Percentiles rank a stretch among this genome's conserved stretches.
Conservation (phyloP, 1,284 basidiomycete genomes). For the Hemileia vastatrix region DNA sequence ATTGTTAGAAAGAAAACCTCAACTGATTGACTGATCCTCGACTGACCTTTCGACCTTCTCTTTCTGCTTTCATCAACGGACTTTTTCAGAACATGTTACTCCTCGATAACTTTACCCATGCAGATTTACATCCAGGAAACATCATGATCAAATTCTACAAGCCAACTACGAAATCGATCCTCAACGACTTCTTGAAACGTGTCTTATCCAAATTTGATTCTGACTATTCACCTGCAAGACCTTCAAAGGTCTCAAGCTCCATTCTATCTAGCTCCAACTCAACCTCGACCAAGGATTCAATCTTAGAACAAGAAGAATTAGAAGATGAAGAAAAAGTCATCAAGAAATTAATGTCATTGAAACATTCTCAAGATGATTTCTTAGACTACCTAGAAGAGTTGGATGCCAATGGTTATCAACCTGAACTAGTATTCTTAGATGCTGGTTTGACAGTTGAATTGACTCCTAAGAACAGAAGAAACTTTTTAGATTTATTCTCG, state of each 20-base stretch:
- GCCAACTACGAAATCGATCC: conserved; percentile 53
- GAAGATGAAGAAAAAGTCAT: conserved; percentile 3
- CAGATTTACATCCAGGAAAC: conserved; percentile 88
- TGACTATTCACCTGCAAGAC: conserved; percentile 31
- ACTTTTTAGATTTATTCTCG: conserved; percentile 94
- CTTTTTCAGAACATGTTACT: conserved; percentile 79
- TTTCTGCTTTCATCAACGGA: conserved; percentile 16
- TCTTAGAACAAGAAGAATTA: conserved; percentile 3
- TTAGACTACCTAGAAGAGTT: conserved; percentile 58
- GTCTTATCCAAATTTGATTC: neutral
- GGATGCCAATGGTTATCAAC: conserved; percentile 66
- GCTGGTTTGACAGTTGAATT: conserved; percentile 87
- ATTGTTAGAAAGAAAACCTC: too few relatives aligned
- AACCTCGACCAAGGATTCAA: neutral
- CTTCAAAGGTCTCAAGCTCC: neutral
- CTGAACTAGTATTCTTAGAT: conserved; percentile 93
- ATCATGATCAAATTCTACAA: conserved; percentile 95
- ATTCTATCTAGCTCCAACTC: neutral
- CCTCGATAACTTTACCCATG: conserved; percentile 95
- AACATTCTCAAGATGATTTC: conserved; percentile 58
- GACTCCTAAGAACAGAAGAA: conserved; percentile 65
- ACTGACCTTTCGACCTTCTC: conserved; percentile 9
- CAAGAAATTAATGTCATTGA: neutral
- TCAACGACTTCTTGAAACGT: conserved; percentile 28
- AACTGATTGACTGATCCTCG: too few relatives aligned